Percentiles rank a stretch among this genome's conserved stretches.
Conservation (phyloP, 2,329 filamentous ascomycete species). For the Cercospora sesami region DNA sequence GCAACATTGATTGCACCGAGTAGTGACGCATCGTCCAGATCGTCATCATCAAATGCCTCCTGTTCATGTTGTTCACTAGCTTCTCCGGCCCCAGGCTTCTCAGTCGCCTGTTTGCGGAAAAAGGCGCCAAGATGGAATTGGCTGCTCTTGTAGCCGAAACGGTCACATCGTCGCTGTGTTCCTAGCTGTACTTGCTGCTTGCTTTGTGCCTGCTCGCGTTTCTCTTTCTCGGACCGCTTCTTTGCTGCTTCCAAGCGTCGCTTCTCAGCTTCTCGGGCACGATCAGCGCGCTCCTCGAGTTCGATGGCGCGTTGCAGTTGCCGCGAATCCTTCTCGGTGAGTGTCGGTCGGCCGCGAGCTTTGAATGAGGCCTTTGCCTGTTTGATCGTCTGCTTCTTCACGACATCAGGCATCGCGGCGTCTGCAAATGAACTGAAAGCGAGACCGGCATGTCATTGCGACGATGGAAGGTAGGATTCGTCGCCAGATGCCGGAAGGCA, state of each 20-base stretch:
- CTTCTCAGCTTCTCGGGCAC: slow-evolving; percentile 38
- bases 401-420: slow-evolving; percentile 24
- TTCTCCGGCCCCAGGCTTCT: background rate
- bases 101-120: slow-evolving; percentile 28
- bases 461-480: background rate
- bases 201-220: slow-evolving; percentile 24
- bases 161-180: slow-evolving; percentile 38
- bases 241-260: slow-evolving; percentile 34
- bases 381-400: slow-evolving; percentile 37
- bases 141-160: slow-evolving; percentile 40
- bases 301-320: slow-evolving; percentile 39
- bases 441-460: background rate
- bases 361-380: slow-evolving; percentile 43
- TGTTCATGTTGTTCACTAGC: background rate
- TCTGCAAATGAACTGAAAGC: background rate
- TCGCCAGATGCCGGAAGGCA: background rate
- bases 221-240: slow-evolving; percentile 35
- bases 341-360: slow-evolving; percentile 34
- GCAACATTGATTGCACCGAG: background rate
- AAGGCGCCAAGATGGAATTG: slow-evolving; percentile 41
- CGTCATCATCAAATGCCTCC: slow-evolving; percentile 33
- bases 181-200: slow-evolving; percentile 27
- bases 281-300: slow-evolving; percentile 39
- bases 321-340: slow-evolving; percentile 37
- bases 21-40: slow-evolving; percentile 33